Evolutionary conservation across 2,329 filamentous ascomycete genomes (phyloP).

Genomic region (Pseudocercospora crystallina): DNA sequence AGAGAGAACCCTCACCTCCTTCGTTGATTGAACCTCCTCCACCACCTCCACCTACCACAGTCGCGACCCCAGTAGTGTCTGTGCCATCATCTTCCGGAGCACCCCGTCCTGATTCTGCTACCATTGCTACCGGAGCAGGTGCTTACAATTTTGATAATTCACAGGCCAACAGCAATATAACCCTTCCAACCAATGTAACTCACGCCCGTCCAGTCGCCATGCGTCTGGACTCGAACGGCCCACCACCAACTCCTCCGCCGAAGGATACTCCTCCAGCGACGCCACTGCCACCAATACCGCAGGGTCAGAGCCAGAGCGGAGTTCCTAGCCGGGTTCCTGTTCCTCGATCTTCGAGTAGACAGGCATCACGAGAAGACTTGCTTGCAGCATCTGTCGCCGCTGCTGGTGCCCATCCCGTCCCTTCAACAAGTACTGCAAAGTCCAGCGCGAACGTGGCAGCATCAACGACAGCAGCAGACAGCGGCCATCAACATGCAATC

Average conservation of each 20-base stretch:
- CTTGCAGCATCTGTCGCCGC: conserved; percentile 1
- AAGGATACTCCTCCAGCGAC: conserved; percentile 11
- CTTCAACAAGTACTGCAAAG: too few relatives aligned
- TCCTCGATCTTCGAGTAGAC: background rate
- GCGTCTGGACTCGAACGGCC: conserved; percentile 7
- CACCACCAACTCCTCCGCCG: conserved; percentile 10
- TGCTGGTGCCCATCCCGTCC: too few relatives aligned
- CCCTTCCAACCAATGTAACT: background rate
- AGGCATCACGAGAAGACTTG: background rate
- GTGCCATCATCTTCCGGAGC: too few relatives aligned
- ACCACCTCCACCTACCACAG: too few relatives aligned
- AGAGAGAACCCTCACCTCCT: too few relatives aligned
- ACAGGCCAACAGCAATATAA: conserved; percentile 4
- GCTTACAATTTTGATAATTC: background rate
- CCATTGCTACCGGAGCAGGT: too few relatives aligned
- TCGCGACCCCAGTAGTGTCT: too few relatives aligned
- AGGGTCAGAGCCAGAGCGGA: background rate
- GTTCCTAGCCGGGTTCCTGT: background rate
- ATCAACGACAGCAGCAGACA: too few relatives aligned
- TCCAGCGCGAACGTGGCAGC: too few relatives aligned
- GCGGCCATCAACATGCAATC: background rate
- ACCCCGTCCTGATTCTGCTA: too few relatives aligned
- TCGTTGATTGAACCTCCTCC: too few relatives aligned
- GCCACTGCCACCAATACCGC: conserved; percentile 1
- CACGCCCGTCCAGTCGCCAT: conserved; percentile 8